Evolutionary conservation across 768 basidiomycete genomes (phyloP), one percentile per base, ranked within the genome.

Genomic region (Collybia nuda): DNA sequence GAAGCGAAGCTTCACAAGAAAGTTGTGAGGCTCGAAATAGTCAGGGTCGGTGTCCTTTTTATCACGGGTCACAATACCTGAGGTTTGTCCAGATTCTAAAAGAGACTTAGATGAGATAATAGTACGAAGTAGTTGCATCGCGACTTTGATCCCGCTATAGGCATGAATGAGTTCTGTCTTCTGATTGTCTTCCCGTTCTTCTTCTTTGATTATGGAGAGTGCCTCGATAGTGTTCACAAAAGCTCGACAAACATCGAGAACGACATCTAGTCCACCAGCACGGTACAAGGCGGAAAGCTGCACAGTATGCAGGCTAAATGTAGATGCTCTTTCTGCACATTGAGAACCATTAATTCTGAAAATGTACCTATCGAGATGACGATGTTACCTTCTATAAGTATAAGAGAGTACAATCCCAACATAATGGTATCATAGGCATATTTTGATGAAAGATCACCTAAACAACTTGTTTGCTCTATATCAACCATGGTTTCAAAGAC

Each of bases 21-120:
- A 90, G 61, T 90, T 88, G 62, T 88, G 84, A 0, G 92, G 81
- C 57, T 93, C 89, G 53, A 96, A 95, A 63, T 86, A 90, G 29
- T 84, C 86, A 4, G 76, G 67, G 56, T 94, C 88, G 1, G 81
- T 85, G 18, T 89, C 85, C 62, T 82, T 81, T 65, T 90, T 90
- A 67, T 93, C 93, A 14, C 84, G 82, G 15, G 85, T 86, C 36
- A 82, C 70, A 14, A 88, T 76, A 26, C 89, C 67, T 3, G 77
- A 64, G 0, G 93, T 95, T 68, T 98, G 95, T 2, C 84, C 79
- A 6, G 92, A 90, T 51, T 98, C 94, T 48, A 93, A 78, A 21
- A 96, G 73, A 11, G 89, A 79, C 58, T 90, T 90, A 22, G 90
- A 80, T 1, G 88, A 85, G 21, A 93, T 76, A 39, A 98, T 73